Evolutionary conservation across 768 basidiomycete species (phyloP), one percentile per base, ranked within the genome.

Genomic region (Xerocomellus dryophilus): DNA sequence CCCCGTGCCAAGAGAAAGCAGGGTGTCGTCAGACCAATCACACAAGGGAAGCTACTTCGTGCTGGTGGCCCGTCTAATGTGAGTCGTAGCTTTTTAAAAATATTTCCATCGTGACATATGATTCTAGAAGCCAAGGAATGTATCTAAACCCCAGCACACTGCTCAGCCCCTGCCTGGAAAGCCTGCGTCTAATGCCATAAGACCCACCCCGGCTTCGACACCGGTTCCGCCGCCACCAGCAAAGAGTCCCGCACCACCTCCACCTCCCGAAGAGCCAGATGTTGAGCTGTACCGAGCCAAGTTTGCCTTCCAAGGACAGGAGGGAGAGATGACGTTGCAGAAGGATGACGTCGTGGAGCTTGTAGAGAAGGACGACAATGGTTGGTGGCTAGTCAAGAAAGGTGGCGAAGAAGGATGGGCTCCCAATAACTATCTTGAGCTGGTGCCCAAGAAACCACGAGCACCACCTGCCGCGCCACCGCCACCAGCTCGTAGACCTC

Each of bases 311-410:
- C 79, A 85, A 35, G 95, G 94, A 2, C 90, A 98, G 71, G 86
- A 87, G 32, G 95, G 95, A 12, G 97, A 99, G 71, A 86, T 98
- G 79, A 76, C 84, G 7, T 71, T 99, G 47, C 81, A 79, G 60
- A 98, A 98, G 71, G 97, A 94, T 62, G 97, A 98, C 56, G 53
- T 90, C 3, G 90, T 98, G 2, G 95, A 98, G 73, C 76, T 98
- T 18, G 77, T 94, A 31, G 87, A 96, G 75, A 93, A 97, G 68
- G 86, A 88, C 66, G 84, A 94, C 55, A 96, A 96, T 62, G 97
- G 96, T 3, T 99, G 97, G 97, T 98, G 97, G 96, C 78, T 97
- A 31, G 88, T 98, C 52, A 90, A 87, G 78, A 93, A 88, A 71
- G 80, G 78, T 48, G 81, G 81, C 3, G 72, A 75, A 17, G 93